Evolutionary conservation across 2,329 filamentous ascomycete species (phyloP).

Genomic region (Aspergillus quadricinctus): DNA sequence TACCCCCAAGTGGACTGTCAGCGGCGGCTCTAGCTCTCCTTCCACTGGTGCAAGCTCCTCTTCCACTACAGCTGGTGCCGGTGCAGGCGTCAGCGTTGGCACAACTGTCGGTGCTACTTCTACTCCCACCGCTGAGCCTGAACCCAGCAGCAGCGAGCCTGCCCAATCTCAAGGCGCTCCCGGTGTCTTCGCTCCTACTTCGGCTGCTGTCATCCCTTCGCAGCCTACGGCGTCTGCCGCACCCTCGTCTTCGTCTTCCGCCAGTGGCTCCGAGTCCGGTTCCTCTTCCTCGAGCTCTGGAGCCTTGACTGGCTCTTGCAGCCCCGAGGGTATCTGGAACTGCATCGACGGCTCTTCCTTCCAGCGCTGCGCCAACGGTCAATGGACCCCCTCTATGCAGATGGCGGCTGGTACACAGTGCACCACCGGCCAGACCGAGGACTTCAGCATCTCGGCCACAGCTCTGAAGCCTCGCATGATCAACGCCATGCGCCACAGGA

Average conservation of each 20-base stretch:
- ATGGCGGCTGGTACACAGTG: conserved; percentile 56
- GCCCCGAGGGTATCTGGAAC: conserved; percentile 54
- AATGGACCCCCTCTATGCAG: conserved; percentile 48
- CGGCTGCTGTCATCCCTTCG: conserved; percentile 16
- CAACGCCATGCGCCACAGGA: conserved; percentile 27
- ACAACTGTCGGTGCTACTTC: conserved; percentile 11
- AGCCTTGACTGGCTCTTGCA: conserved; percentile 45
- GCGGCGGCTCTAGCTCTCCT: conserved; percentile 22
- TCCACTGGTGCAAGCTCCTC: conserved; percentile 13
- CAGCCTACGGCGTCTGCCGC: conserved; percentile 7
- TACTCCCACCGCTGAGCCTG: conserved; percentile 4
- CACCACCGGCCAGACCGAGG: conserved; percentile 30
- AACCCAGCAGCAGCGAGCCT: neutral
- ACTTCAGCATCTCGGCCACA: conserved; percentile 22
- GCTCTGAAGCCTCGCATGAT: conserved; percentile 21
- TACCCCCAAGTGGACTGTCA: conserved; percentile 28
- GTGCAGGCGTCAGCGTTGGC: neutral
- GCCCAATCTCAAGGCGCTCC: conserved; percentile 5
- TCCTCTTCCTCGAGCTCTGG: conserved; percentile 25
- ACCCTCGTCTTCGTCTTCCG: conserved; percentile 4
- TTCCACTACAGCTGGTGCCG: neutral
- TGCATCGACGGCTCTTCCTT: conserved; percentile 54
- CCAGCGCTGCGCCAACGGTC: conserved; percentile 59
- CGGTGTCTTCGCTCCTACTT: conserved; percentile 16
- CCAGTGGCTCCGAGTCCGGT: conserved; percentile 1